These are phyloP conservation scores for Candida peoriensis DNA, from an alignment of 805 yeast genomes.

Conservation along the genomic window DNA sequence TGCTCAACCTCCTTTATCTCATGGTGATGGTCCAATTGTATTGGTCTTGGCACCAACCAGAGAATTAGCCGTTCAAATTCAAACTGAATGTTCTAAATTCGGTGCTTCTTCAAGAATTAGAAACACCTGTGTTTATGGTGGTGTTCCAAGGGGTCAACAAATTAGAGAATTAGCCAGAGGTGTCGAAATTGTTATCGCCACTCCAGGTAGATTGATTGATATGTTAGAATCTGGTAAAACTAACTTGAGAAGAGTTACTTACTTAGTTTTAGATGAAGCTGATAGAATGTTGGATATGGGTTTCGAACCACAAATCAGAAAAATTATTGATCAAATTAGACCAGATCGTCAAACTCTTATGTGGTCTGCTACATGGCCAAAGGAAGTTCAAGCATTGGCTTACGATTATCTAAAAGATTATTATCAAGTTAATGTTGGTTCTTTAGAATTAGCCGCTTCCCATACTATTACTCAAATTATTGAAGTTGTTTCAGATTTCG, in stretches of 20 bases:
- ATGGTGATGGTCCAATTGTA: constrained; percentile 97
- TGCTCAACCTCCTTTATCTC: constrained; percentile 90
- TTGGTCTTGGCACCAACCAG: constrained; percentile 96
- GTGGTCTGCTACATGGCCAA: constrained; percentile 99
- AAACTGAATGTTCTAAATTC: constrained; percentile 91
- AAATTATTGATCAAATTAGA: constrained; percentile 95
- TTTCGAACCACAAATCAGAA: constrained; percentile 98
- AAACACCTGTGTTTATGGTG: constrained; percentile 98
- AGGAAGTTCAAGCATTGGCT: constrained; percentile 91
- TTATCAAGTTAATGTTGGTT: constrained; percentile 95
- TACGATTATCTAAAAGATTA: constrained; percentile 88
- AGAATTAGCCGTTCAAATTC: constrained; percentile 98
- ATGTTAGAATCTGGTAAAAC: constrained; percentile 95
- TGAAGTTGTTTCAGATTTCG: constrained; percentile 87
- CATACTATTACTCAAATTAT: constrained; percentile 92
- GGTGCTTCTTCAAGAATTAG: constrained; percentile 89
- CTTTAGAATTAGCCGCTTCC: constrained; percentile 92
- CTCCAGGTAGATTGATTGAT: constrained; percentile 98
- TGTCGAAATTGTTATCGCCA: constrained; percentile 93
- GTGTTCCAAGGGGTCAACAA: constrained; percentile 98
- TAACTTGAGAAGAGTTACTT: constrained; percentile 92
- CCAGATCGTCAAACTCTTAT: constrained; percentile 98
- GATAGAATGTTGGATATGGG: constrained; percentile 99
- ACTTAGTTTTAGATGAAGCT: constrained; percentile 97
- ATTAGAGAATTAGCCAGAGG: constrained; percentile 95